Conservation (phyloP, 1,284 basidiomycete species). For the Takashimella tepidaria region DNA sequence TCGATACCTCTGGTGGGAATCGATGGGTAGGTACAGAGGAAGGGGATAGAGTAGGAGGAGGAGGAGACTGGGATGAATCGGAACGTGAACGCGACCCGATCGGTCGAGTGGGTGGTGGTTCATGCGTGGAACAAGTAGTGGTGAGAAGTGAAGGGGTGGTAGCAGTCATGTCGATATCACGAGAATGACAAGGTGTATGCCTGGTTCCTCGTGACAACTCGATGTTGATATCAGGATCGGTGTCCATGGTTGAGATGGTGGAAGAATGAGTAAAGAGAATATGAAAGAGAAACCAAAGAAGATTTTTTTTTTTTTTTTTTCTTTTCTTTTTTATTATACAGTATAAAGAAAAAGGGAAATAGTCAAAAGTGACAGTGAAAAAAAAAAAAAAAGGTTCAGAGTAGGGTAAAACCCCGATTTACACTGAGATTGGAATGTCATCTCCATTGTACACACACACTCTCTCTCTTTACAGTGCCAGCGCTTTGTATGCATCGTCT, state of each 20-base stretch:
- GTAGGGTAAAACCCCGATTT: no score
- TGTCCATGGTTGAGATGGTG: background rate
- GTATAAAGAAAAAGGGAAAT: background rate
- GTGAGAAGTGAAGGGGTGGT: background rate
- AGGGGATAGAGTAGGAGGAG: conserved; percentile 15
- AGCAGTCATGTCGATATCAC: background rate
- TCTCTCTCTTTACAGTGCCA: no score
- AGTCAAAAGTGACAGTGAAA: background rate
- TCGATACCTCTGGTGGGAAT: conserved; percentile 36
- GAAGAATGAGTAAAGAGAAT: background rate
- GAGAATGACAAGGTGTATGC: background rate
- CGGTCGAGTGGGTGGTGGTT: background rate
- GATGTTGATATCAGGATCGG: background rate
- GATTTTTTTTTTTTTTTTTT: no score
- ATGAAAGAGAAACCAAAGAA: background rate
- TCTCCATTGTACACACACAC: no score
- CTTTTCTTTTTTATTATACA: no score
- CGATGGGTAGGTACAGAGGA: conserved; percentile 10
- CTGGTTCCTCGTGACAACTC: background rate
- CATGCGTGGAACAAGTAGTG: no score
- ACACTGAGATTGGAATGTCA: no score
- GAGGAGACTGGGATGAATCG: background rate
- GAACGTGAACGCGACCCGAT: background rate
- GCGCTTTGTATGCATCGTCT: no score
- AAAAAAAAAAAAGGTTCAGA: background rate